Evolutionary conservation across 805 yeast species (phyloP), one percentile per base, ranked within the genome.

Genomic region (Starmerella riodocensis): DNA sequence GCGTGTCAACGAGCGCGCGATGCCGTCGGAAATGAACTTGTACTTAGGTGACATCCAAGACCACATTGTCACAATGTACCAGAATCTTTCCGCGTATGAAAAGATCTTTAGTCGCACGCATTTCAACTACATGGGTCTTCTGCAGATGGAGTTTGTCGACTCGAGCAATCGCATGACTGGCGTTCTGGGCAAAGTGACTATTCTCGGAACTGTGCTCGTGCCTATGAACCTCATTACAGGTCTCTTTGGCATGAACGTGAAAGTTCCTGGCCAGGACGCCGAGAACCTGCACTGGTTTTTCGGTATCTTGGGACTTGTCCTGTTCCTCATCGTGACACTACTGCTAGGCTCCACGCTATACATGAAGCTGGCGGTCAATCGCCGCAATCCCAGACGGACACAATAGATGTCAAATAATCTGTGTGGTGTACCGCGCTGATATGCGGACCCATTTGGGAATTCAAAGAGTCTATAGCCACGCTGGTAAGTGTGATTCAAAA

Each of bases 1-100:
- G 58, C 70, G 97, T 53, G 85, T 95, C 60, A 86, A 79, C 53
- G 96, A 85, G 61, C 60, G 58, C 26, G 56, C 56, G 34, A 63
- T 62, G 51, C 94, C 95, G 37, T 88, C 80, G 21, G 96, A 88
- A 53, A 86, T 86, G 61, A 94, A 93, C 0, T 66, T 86, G 47
- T 88, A 83, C 59, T 62, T 86, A 46, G 95, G 95, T 41, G 97
- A 86, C 73, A 86, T 86, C 56, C 95, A 85, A 62, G 96, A 86
- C 68, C 97, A 86, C 71, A 80, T 88, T 53, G 76, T 86, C 42
- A 88, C 97, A 14, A 88, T 88, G 96, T 80, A 75, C 60, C 95
- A 85, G 62, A 86, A 84, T 54, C 68, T 88, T 56, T 61, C 78
- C 31, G 81, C 93, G 3, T 86, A 84, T 56, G 98, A 88, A 57